Evolutionary conservation across 176 grass and related monocot species (phyloP).

Genomic region (Hordeum marinum): DNA sequence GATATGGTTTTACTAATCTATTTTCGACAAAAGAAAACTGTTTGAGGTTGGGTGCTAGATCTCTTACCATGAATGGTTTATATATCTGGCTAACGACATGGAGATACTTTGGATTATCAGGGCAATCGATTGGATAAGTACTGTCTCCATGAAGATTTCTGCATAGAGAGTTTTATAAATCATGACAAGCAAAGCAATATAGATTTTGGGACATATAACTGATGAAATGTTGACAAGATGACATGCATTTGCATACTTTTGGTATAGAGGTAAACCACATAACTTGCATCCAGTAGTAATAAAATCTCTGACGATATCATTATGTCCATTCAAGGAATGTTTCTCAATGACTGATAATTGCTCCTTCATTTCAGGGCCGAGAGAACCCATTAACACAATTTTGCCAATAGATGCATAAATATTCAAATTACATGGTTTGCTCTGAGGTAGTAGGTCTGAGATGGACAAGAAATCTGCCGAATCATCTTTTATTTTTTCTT

Average conservation of each 20-base stretch:
- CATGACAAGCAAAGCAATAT: not conserved
- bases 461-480: not conserved
- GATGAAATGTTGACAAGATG: not conserved
- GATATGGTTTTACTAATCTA: not conserved
- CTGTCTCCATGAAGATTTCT: slow-evolving; percentile 25
- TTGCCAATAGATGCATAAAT: slow-evolving; percentile 39
- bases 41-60: not conserved
- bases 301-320: slow-evolving; percentile 38
- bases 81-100: slow-evolving; percentile 54
- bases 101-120: slow-evolving; percentile 41
- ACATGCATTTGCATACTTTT: slow-evolving; percentile 35
- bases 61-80: slow-evolving; percentile 53
- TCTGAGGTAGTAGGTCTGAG: slow-evolving; percentile 42
- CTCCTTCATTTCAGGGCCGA: not conserved
- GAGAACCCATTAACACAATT: slow-evolving; percentile 24
- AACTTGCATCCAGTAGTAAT: slow-evolving; percentile 54
- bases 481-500: slow-evolving; percentile 25
- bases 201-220: not conserved
- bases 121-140: slow-evolving; percentile 37
- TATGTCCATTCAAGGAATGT: slow-evolving; percentile 23
- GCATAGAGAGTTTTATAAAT: slow-evolving; percentile 27
- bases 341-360: slow-evolving; percentile 26
- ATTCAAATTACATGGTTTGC: slow-evolving; percentile 16
- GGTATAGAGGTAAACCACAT: slow-evolving; percentile 41
- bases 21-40: not conserved